Conservation (phyloP, 2,329 filamentous ascomycete genomes). For the Diaporthe velutina region DNA sequence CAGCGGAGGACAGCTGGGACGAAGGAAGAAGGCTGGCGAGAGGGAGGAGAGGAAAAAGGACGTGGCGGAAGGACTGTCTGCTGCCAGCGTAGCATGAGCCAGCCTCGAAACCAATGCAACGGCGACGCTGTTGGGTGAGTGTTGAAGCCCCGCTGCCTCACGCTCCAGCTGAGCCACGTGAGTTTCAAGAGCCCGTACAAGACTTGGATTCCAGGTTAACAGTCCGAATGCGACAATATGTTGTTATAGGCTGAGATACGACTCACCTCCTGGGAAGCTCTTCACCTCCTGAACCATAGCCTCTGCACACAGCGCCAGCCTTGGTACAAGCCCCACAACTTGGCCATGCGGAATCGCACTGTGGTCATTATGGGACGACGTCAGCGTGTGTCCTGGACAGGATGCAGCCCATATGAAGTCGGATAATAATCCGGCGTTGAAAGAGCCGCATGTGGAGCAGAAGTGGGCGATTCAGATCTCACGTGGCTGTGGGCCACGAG, state of each 20-base stretch:
- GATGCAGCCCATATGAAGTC: not conserved
- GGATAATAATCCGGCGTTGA: not conserved
- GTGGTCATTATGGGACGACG: not conserved
- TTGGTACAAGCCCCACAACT: constrained; percentile 28
- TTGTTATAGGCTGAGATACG: too few species aligned
- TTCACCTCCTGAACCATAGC: constrained; percentile 18
- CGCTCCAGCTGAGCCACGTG: constrained; percentile 27
- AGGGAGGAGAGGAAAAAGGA: constrained; percentile 26
- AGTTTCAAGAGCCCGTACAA: constrained; percentile 26
- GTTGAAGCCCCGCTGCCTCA: constrained; percentile 25
- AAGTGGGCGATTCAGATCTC: not conserved
- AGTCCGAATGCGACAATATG: not conserved
- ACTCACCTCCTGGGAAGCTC: constrained; percentile 31
- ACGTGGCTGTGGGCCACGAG: constrained; percentile 26
- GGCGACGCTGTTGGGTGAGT: constrained; percentile 29
- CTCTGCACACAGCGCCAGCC: constrained; percentile 31
- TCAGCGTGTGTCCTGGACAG: not conserved
- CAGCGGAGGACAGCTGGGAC: constrained; percentile 31
- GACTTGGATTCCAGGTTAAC: not conserved
- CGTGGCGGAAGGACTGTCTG: not conserved
- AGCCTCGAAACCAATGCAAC: constrained; percentile 30
- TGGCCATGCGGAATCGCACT: constrained; percentile 32
- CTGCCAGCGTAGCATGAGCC: constrained; percentile 13
- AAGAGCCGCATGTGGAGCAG: constrained; percentile 19
- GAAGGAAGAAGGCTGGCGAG: constrained; percentile 25